Percentiles rank a stretch among this genome's conserved stretches.
These are phyloP conservation scores for Colletotrichum sp. DNA, from an alignment of 2,329 filamentous ascomycete genomes.

Conservation along the genomic window DNA sequence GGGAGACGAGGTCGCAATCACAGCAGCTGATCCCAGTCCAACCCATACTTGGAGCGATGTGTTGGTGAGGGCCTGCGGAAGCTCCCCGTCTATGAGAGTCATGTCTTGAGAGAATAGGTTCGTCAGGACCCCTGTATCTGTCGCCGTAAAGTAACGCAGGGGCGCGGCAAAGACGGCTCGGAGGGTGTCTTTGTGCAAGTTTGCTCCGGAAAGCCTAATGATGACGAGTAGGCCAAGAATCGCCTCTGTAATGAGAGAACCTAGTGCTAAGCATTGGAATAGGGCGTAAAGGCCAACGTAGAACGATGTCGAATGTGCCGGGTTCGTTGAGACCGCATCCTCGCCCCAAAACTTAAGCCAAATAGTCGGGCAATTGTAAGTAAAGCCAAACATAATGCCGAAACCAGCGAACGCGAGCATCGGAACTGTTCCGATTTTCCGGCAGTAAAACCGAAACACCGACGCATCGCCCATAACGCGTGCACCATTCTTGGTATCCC, in stretches of 20 bases:
- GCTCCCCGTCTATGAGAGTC: slow-evolving; percentile 25
- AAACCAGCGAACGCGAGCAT: not conserved
- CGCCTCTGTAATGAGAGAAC: not conserved
- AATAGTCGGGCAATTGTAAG: slow-evolving; percentile 33
- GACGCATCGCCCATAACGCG: not conserved
- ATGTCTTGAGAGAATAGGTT: slow-evolving; percentile 24
- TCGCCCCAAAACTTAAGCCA: slow-evolving; percentile 49
- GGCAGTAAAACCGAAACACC: not conserved
- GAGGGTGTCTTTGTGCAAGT: not conserved
- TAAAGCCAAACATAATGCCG: slow-evolving; percentile 25
- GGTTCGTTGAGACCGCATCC: slow-evolving; percentile 25
- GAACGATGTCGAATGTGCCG: slow-evolving; percentile 24
- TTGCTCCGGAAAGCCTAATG: not conserved
- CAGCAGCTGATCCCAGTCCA: slow-evolving; percentile 41
- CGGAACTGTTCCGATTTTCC: not conserved
- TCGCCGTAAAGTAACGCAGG: not conserved
- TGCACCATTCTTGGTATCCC: not conserved
- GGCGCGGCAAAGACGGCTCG: not conserved
- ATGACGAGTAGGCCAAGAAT: not conserved
- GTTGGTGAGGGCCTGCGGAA: not conserved
- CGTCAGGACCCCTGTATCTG: not conserved
- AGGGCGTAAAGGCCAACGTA: slow-evolving; percentile 36
- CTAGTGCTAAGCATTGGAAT: not conserved
- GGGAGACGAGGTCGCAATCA: slow-evolving; percentile 47
- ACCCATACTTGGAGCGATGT: slow-evolving; percentile 37